phyloP scores from a whole-genome alignment of 192 early-diverging fungal species.

The Thoreauomyces humboldtii region DNA sequence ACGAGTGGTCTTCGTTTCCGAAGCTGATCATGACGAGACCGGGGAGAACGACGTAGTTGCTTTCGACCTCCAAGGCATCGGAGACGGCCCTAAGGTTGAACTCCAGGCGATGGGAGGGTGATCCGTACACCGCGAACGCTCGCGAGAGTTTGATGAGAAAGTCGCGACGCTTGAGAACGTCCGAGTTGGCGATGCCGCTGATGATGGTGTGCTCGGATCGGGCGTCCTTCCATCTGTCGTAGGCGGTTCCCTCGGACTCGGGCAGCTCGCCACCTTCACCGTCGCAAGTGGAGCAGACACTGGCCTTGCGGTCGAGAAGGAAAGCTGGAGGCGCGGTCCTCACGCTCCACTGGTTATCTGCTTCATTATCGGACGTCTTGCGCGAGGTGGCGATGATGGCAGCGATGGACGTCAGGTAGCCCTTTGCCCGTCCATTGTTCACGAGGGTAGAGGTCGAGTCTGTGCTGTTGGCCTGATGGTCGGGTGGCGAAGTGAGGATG shows the following conservation, averaged over 20 bases:
- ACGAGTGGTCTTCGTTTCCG: slow-evolving; percentile 31
- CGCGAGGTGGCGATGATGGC: neutral
- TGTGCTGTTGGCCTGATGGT: neutral
- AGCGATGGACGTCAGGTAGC: neutral
- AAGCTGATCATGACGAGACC: slow-evolving; percentile 42
- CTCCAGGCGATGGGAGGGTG: slow-evolving; percentile 50
- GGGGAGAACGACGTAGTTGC: slow-evolving; percentile 39
- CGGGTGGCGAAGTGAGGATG: neutral
- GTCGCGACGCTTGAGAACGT: slow-evolving; percentile 23
- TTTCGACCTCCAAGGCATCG: slow-evolving; percentile 41
- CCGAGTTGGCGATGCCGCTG: slow-evolving; percentile 16
- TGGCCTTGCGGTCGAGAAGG: neutral
- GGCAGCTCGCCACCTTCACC: neutral
- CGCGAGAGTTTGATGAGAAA: slow-evolving; percentile 47
- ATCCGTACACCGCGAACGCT: slow-evolving; percentile 42
- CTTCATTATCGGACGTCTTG: neutral
- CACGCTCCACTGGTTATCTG: neutral
- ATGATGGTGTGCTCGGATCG: slow-evolving; percentile 21
- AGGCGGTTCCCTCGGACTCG: neutral
- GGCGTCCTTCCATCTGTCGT: slow-evolving; percentile 7
- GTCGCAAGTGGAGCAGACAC: slow-evolving; percentile 16
- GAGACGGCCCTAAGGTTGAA: slow-evolving; percentile 37
- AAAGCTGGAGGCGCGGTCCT: slow-evolving; percentile 7
- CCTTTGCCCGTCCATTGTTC: neutral
- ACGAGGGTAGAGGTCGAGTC: neutral